phyloP scores from a whole-genome alignment of 192 early-diverging fungal genomes.

The Chytriomyces sp. region DNA sequence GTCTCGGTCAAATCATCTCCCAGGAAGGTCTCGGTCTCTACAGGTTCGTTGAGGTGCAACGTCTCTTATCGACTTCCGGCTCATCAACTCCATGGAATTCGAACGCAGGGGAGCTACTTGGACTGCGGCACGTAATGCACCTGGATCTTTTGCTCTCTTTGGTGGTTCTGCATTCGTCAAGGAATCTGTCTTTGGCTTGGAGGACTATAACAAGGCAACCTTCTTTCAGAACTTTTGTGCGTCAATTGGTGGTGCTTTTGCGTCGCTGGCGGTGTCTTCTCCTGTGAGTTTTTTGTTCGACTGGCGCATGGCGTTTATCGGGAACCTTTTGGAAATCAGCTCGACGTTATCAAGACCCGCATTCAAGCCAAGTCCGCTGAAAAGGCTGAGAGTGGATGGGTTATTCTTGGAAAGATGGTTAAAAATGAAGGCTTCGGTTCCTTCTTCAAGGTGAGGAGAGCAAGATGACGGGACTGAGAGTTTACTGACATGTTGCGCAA shows the following conservation, averaged over 20 bases:
- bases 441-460: conserved; percentile 85
- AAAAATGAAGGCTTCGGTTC: conserved; percentile 87
- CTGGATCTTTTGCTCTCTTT: conserved; percentile 87
- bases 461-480: not conserved
- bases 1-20: conserved; percentile 71
- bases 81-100: not conserved
- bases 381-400: conserved; percentile 82
- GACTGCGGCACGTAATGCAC: conserved; percentile 97
- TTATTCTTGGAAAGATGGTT: conserved; percentile 86
- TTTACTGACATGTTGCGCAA: not conserved
- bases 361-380: conserved; percentile 93
- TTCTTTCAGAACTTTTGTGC: conserved; percentile 95
- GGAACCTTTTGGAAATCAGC: conserved; percentile 19
- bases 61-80: not conserved
- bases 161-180: conserved; percentile 93
- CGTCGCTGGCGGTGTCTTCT: conserved; percentile 89
- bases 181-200: conserved; percentile 85
- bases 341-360: conserved; percentile 99
- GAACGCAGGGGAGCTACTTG: conserved; percentile 79
- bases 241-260: conserved; percentile 92
- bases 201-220: conserved; percentile 89
- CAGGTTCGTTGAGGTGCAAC: conserved; percentile 49
- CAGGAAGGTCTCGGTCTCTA: conserved; percentile 94
- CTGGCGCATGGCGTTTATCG: not conserved
- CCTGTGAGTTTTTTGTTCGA: conserved; percentile 58